phyloP scores from a whole-genome alignment of 805 yeast species.

The Saturnispora saitoi region DNA sequence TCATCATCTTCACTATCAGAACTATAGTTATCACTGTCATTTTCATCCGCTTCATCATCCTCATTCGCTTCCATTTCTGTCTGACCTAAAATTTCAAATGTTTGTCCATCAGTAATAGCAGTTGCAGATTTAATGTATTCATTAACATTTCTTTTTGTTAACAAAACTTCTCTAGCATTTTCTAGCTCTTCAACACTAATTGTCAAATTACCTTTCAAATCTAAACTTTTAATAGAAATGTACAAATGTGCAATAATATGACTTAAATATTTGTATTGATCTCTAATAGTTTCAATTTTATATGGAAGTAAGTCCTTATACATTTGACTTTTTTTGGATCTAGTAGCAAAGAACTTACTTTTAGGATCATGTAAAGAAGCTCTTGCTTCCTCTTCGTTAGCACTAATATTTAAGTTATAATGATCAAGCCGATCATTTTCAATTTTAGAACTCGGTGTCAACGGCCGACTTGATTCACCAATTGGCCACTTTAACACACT shows the following conservation, averaged over 20 bases:
- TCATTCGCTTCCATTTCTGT: slow-evolving; percentile 29
- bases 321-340: slow-evolving; percentile 15
- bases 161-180: slow-evolving; percentile 20
- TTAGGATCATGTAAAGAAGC: slow-evolving; percentile 17
- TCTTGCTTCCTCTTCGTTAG: slow-evolving; percentile 32
- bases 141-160: slow-evolving; percentile 32
- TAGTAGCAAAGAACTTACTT: slow-evolving; percentile 21
- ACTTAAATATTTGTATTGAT: slow-evolving; percentile 63
- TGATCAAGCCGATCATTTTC: slow-evolving; percentile 20
- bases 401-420: slow-evolving; percentile 52
- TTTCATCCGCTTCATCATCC: slow-evolving; percentile 32
- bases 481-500: not conserved
- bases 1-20: slow-evolving; percentile 36
- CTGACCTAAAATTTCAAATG: slow-evolving; percentile 21
- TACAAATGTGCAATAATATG: slow-evolving; percentile 77
- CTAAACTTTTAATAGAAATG: slow-evolving; percentile 66
- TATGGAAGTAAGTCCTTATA: slow-evolving; percentile 52
- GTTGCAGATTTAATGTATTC: slow-evolving; percentile 41
- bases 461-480: slow-evolving; percentile 8
- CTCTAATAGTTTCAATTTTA: slow-evolving; percentile 54
- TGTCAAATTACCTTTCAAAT: slow-evolving; percentile 60
- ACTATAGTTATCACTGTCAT: slow-evolving; percentile 25
- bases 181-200: slow-evolving; percentile 65
- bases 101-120: slow-evolving; percentile 33
- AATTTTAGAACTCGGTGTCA: slow-evolving; percentile 6